phyloP scores from a whole-genome alignment of 495 filamentous ascomycete species.

The Penicillium riverlandense region DNA sequence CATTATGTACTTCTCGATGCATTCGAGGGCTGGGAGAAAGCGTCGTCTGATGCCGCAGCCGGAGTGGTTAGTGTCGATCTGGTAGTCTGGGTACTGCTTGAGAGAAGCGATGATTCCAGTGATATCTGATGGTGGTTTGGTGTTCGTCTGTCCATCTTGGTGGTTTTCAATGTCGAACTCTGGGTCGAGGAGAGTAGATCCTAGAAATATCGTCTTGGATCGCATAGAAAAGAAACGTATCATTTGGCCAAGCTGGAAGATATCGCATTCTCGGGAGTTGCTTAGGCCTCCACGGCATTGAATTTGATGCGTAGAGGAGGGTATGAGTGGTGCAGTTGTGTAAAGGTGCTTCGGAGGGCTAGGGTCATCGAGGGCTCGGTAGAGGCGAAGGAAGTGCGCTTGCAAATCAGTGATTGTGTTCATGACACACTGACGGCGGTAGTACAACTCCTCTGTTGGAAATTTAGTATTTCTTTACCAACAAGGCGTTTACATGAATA shows the following conservation, averaged over 20 bases:
- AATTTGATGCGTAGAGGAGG: conserved; percentile 9
- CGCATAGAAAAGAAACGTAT: conserved; percentile 63
- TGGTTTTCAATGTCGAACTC: conserved; percentile 20
- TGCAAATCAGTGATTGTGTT: conserved; percentile 72
- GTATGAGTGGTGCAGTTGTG: conserved; percentile 1
- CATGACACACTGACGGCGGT: conserved; percentile 62
- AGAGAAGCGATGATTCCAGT: conserved; percentile 44
- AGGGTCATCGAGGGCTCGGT: conserved; percentile 38
- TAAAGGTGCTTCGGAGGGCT: conserved; percentile 4
- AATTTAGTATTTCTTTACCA: conserved; percentile 1
- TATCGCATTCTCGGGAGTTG: conserved; percentile 68
- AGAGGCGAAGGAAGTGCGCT: conserved; percentile 62
- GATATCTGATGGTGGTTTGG: conserved; percentile 33
- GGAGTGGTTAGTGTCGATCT: conserved; percentile 68
- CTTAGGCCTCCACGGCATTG: conserved; percentile 77
- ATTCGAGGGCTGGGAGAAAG: conserved; percentile 60
- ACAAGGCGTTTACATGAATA: too few species aligned
- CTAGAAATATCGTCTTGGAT: conserved; percentile 40
- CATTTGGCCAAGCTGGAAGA: conserved; percentile 82
- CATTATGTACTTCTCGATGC: conserved; percentile 56
- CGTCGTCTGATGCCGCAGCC: conserved; percentile 70
- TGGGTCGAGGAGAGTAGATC: conserved; percentile 39
- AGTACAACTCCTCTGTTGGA: conserved; percentile 59
- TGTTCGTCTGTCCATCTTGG: conserved; percentile 3
- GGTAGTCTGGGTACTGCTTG: conserved; percentile 63